Base-by-base conservation (phyloP, 208 protist genomes). In the Trypanosoma vivax region DNA sequence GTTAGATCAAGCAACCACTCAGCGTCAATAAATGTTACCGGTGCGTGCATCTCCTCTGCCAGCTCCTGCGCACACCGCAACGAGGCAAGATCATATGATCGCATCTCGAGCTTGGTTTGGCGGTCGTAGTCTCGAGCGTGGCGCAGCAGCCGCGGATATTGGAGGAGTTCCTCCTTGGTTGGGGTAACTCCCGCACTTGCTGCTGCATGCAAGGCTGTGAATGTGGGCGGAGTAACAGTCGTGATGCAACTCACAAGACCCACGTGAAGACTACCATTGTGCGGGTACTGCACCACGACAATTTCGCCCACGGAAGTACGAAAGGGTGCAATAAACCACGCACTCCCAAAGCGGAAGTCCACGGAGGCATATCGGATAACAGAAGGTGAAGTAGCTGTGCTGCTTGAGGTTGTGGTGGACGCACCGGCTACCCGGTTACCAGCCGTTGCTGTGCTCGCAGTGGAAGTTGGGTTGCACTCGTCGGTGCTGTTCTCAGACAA, bases 321-420 rank as follows among this genome's bases (percentile, higher is more conserved):
- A 58, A 92, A 92, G 19, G 84, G 84, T 1, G 84, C 84, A 2
- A 92, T 38, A 55, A 88, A 92, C 84, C 80, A 88, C n/a, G 80
- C 80, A 19, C 77, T 87, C 40, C 84, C 84, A 34, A 92, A 92
- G 50, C 80, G 79, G 53, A 92, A 92, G 69, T 92, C 83, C 5
- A 92, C 84, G 14, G 80, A 87, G 49, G 80, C 84, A 63, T 88
- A 92, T 43, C 79, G 84, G 21, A 82, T 46, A 4, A 76, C 48
- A 10, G 65, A 19, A 4, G 65, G 19, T 5, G 50, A 23, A 7
- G 50, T 52, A 10, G 42, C 30, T 1, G 55, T 6, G 37, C 41
- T 14, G 9, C 16, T 33, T 25, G 27, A 6, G 2, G 69, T 24
- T 5, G 45, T 7, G 39, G 49, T 16, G 14, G 48, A 19, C 21